A percentile compares a stretch with the other conserved stretches of the same genome.
phyloP scores from a whole-genome alignment of 768 basidiomycete species.

The Auricularia sp. region DNA sequence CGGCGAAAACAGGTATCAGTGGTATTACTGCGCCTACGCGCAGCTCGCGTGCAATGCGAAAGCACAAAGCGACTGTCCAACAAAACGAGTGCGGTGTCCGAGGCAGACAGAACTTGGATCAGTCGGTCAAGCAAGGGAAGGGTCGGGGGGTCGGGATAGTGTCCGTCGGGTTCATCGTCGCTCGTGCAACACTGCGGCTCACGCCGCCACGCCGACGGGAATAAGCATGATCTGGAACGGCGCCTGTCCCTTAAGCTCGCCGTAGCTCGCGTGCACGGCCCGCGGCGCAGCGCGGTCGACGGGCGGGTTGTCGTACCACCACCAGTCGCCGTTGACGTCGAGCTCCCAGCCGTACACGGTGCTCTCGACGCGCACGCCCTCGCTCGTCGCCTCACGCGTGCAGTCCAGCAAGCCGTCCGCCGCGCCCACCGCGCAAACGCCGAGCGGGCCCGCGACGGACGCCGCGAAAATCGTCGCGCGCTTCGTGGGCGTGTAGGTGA shows the following conservation, averaged over 20 bases:
- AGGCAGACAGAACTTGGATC: neutral
- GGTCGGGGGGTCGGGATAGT: neutral
- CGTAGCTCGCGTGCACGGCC: neutral
- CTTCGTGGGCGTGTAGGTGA: neutral
- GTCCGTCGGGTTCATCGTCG: neutral
- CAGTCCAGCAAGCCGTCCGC: neutral
- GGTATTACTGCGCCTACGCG: neutral
- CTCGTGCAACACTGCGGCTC: neutral
- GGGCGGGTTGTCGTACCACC: neutral
- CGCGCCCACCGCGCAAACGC: neutral
- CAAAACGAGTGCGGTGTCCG: too few relatives aligned
- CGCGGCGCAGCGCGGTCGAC: neutral
- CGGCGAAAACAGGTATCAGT: neutral
- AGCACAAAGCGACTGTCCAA: neutral
- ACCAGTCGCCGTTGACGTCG: neutral
- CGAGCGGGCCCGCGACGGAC: neutral
- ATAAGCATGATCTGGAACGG: neutral
- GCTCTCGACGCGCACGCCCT: neutral
- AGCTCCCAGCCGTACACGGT: neutral
- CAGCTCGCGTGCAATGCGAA: neutral
- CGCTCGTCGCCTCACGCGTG: neutral
- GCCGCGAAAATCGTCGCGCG: neutral
- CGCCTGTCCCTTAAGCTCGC: neutral
- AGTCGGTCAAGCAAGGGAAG: neutral
- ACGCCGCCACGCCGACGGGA: neutral